Evolutionary conservation across 2,329 filamentous ascomycete genomes (phyloP), one percentile per base, ranked within the genome.

Genomic region (Penicillium polonicum): DNA sequence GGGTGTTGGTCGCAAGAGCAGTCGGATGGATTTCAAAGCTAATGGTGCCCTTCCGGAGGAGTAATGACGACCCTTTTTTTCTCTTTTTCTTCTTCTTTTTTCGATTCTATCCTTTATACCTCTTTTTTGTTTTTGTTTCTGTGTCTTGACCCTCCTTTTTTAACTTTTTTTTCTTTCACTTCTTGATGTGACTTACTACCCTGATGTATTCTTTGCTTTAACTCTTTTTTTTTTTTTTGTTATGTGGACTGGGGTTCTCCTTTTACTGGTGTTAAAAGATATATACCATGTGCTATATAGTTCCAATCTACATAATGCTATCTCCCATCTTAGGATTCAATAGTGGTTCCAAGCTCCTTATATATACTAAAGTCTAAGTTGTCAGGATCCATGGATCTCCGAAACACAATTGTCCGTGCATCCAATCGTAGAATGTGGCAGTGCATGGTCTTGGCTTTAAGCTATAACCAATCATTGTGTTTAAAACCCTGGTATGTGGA

Each of bases 1-100:
- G 72, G 72, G 72, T 9, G 81, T 92, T 50, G 87, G 88, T 31
- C 88, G 86, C 72, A 91, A 89, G 77, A 79, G 78, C 45, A 85
- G 83, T 69, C 87, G 85, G 72, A 77, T 68, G 58, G 82, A 78
- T 70, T 79, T 76, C 36, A 67, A 70, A 59, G 68, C 72, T 33
- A 63, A 68, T 45, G 68, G 68, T 17, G 65, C 67, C 43, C 59
- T 77, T 38, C 70, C 61, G 38, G 75, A 77, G 64, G 75, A 78
- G 65, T 78, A 62, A 69, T 48, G 29, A 48, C 21, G 17, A 51
- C 15, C 36, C n/a, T 5, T 12, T 17, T 42, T 48, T 46, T 54
- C 42, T 17, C 42, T 48, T 48, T 12, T 9, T 54, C 59, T 48
- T 49, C 59, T 48, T 49, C 58, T 55, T 48, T 57, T 35, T 49